phyloP scores from a whole-genome alignment of 768 basidiomycete species.

The Trametes coccinea region DNA sequence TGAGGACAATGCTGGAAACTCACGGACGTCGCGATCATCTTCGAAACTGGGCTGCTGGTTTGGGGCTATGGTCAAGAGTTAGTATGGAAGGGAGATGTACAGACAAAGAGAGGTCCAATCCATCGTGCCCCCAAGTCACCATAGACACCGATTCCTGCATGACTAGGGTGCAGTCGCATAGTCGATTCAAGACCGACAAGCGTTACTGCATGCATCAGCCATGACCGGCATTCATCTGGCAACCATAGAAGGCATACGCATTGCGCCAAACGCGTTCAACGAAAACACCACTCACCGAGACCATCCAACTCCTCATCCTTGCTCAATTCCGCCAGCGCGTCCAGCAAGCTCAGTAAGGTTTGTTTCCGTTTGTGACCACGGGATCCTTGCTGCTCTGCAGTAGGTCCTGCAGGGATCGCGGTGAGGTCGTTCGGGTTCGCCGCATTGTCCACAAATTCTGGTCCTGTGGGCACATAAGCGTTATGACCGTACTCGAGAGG shows the following conservation, averaged over 20 bases:
- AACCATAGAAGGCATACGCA: background rate
- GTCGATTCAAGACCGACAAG: too few species aligned
- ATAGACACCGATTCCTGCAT: too few species aligned
- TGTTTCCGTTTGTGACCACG: conserved; percentile 40
- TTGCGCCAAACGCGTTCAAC: background rate
- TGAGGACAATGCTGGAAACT: conserved; percentile 34
- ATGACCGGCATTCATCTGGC: too few species aligned
- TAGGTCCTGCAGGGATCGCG: conserved; percentile 11
- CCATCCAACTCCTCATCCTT: conserved; percentile 39
- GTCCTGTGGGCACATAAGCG: background rate
- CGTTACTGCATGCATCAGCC: too few species aligned
- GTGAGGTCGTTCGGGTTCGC: conserved; percentile 25
- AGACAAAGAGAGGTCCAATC: too few species aligned
- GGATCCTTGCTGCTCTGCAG: conserved; percentile 10
- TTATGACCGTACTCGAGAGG: background rate
- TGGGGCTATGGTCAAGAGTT: conserved; percentile 31
- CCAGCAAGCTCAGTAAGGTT: conserved; percentile 48
- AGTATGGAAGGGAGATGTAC: background rate
- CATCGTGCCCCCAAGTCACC: too few species aligned
- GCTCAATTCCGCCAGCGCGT: conserved; percentile 46
- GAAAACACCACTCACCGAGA: conserved; percentile 32
- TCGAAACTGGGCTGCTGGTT: conserved; percentile 52
- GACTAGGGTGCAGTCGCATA: too few species aligned
- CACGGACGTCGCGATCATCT: conserved; percentile 66
- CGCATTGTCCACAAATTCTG: conserved; percentile 1